phyloP scores from a whole-genome alignment of 495 filamentous ascomycete species.

The Baudoinia panamericana region DNA sequence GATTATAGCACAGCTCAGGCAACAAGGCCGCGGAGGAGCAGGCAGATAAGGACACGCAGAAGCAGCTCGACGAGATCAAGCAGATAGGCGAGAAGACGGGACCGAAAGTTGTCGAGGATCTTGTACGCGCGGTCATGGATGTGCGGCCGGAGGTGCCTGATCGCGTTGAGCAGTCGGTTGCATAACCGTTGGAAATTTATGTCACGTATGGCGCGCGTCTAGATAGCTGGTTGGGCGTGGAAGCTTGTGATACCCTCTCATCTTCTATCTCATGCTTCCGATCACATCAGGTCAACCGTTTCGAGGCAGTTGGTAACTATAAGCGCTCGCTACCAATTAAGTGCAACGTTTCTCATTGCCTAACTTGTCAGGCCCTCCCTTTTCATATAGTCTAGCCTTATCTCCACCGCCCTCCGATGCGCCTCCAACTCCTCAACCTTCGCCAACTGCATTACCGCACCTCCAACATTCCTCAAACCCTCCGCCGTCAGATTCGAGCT shows the following conservation, averaged over 20 bases:
- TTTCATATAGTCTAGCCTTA: conserved; percentile 55
- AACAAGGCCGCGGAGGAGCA: conserved; percentile 81
- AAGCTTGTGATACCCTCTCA: too few species aligned
- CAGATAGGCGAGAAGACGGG: conserved; percentile 63
- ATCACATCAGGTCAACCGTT: too few species aligned
- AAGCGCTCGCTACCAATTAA: too few species aligned
- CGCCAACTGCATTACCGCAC: conserved; percentile 84
- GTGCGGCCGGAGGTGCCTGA: conserved; percentile 59
- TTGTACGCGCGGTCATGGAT: conserved; percentile 66
- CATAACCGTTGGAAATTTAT: too few species aligned
- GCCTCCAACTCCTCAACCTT: conserved; percentile 91
- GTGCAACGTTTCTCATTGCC: too few species aligned
- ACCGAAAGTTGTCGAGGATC: conserved; percentile 62
- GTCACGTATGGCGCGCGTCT: too few species aligned
- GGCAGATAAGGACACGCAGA: conserved; percentile 67
- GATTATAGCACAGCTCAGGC: conserved; percentile 62
- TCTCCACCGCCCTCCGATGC: conserved; percentile 80
- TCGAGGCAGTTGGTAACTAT: too few species aligned
- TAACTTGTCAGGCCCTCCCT: too few species aligned
- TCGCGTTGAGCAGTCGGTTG: too few species aligned
- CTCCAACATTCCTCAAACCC: conserved; percentile 67
- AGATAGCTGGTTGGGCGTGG: too few species aligned
- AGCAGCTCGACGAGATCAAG: conserved; percentile 70
- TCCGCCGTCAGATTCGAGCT: conserved; percentile 76
- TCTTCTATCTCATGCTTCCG: too few species aligned